Evolutionary conservation across 352 stramenopile genomes (phyloP).

Genomic region (Pythium insidiosum): DNA sequence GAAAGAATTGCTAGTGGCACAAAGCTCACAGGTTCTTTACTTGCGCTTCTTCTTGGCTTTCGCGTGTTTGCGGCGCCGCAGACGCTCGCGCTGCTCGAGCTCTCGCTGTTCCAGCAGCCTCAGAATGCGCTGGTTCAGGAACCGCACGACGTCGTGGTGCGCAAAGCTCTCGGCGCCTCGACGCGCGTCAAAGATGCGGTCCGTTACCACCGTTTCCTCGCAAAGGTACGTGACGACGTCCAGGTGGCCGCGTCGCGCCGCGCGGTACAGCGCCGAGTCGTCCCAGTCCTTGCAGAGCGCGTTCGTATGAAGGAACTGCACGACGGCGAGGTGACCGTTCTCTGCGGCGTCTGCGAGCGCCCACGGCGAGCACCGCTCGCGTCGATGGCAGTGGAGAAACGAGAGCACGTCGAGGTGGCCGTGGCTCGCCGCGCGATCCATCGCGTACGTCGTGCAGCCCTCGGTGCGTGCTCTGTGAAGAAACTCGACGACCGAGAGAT

Average conservation of each 20-base stretch:
- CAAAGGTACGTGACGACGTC: constrained; percentile 16
- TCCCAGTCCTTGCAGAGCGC: constrained; percentile 8
- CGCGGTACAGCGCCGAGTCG: constrained; percentile 15
- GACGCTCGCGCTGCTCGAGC: constrained; percentile 8
- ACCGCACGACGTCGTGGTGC: constrained; percentile 1
- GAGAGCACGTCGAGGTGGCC: constrained; percentile 9
- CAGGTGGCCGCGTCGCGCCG: constrained; percentile 15
- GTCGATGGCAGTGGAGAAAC: constrained; percentile 15
- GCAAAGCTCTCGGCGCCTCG: constrained; percentile 11
- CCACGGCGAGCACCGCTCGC: constrained; percentile 12
- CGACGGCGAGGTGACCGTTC: constrained; percentile 9
- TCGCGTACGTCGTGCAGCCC: constrained; percentile 17
- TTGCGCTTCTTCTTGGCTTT: constrained; percentile 15
- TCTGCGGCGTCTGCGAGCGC: constrained; percentile 10
- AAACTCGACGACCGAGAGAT: constrained; percentile 13
- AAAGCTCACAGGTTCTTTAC: too few species aligned
- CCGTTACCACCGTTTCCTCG: constrained; percentile 6
- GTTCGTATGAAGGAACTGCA: constrained; percentile 9
- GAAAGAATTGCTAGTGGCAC: too few species aligned
- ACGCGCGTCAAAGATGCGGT: constrained; percentile 13
- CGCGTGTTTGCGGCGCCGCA: constrained; percentile 12
- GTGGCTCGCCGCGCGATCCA: constrained; percentile 6
- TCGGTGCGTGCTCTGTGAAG: constrained; percentile 10
- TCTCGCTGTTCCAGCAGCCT: constrained; percentile 9
- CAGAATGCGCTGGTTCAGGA: constrained; percentile 12